Conservation (phyloP, 306 rosid genomes). For the Begonia masoniana region DNA sequence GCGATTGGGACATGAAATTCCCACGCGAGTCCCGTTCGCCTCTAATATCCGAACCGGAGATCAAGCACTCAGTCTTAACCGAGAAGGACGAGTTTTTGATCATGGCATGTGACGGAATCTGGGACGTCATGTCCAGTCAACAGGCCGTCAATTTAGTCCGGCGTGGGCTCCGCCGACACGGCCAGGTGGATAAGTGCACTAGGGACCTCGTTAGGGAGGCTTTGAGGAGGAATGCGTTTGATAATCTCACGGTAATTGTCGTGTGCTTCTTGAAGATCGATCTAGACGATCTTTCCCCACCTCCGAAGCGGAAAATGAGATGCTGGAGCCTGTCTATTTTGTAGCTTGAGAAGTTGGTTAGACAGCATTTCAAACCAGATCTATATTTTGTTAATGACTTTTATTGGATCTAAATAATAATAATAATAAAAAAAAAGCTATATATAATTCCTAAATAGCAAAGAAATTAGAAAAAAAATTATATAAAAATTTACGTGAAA, state of each 20-base stretch:
- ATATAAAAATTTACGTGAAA: no score
- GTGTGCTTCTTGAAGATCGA: conserved; percentile 59
- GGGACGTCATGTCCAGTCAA: conserved; percentile 96
- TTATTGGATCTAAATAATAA: no score
- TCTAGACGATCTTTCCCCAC: conserved; percentile 29
- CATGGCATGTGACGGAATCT: conserved; percentile 88
- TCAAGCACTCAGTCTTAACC: conserved; percentile 44
- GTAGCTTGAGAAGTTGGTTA: conserved; percentile 69
- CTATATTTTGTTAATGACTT: no score
- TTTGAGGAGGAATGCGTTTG: conserved; percentile 60
- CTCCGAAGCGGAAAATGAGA: conserved; percentile 40
- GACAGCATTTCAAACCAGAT: conserved; percentile 15
- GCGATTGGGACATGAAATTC: conserved; percentile 95
- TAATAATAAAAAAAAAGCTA: no score
- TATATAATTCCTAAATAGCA: no score
- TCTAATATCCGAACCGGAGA: conserved; percentile 86
- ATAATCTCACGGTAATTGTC: conserved; percentile 73
- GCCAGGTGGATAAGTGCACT: conserved; percentile 63
- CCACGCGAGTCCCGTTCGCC: conserved; percentile 73
- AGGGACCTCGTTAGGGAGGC: conserved; percentile 85
- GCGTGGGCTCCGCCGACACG: conserved; percentile 64
- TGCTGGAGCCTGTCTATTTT: conserved; percentile 80
- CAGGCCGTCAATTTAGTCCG: conserved; percentile 74
- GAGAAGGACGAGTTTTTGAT: conserved; percentile 94
- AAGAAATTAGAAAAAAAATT: no score